Evolutionary conservation across 1,139 yeast species (phyloP).

Genomic region (Nakaseomyces sp.): DNA sequence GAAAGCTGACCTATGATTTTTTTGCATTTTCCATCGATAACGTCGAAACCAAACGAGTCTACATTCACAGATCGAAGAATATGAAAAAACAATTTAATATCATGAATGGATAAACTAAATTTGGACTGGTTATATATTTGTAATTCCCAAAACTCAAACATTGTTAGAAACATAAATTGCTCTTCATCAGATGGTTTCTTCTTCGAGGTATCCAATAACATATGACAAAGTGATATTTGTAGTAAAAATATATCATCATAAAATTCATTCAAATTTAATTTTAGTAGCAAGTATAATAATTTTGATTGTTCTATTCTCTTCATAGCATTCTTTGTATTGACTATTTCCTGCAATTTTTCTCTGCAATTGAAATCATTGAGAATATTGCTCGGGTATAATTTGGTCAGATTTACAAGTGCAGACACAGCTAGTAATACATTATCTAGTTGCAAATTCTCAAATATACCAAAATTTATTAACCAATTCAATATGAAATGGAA

Average conservation of each 20-base stretch:
- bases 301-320: neutral
- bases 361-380: neutral
- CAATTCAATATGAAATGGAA: constrained; percentile 17
- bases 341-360: neutral
- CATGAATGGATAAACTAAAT: neutral
- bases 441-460: constrained; percentile 23
- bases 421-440: constrained; percentile 21
- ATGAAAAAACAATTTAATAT: constrained; percentile 1
- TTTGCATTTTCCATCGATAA: neutral
- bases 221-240: neutral
- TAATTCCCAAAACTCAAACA: neutral
- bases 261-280: neutral
- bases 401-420: constrained; percentile 7
- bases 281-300: constrained; percentile 2
- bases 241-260: neutral
- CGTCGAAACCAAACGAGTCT: neutral
- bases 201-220: neutral
- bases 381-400: neutral
- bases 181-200: neutral
- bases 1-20: neutral
- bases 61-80: neutral
- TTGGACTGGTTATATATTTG: neutral
- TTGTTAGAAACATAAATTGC: neutral
- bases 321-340: neutral
- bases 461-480: constrained; percentile 21